These are phyloP conservation scores for Dactylellina drechsleri DNA, from an alignment of 2,329 filamentous ascomycete species.

Conservation along the genomic window DNA sequence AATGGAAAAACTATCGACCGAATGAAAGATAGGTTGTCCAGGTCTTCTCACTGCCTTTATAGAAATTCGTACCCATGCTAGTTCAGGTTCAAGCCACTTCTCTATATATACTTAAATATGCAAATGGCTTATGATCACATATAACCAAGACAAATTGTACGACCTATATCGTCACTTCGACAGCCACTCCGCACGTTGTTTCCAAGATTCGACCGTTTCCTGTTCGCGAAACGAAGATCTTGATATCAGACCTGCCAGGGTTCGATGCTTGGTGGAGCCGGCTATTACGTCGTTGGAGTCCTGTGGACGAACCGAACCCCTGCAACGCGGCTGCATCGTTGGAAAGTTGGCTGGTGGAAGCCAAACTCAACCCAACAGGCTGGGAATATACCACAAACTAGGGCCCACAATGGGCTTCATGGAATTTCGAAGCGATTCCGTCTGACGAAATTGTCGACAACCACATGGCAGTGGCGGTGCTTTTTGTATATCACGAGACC, in stretches of 20 bases:
- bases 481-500: too few species aligned
- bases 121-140: neutral
- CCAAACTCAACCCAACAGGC: neutral
- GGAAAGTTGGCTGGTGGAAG: conserved; percentile 18
- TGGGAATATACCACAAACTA: too few species aligned
- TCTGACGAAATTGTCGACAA: too few species aligned
- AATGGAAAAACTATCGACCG: too few species aligned
- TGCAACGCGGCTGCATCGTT: conserved; percentile 12
- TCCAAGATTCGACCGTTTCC: conserved; percentile 27
- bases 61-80: too few species aligned
- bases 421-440: too few species aligned
- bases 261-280: conserved; percentile 11
- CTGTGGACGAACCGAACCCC: conserved; percentile 14
- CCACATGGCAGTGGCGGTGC: too few species aligned
- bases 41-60: too few species aligned
- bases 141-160: too few species aligned
- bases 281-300: conserved; percentile 40
- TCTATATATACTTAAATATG: conserved; percentile 2
- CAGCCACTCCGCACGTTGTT: neutral
- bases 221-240: conserved; percentile 33
- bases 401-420: too few species aligned
- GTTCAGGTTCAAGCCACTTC: neutral
- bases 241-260: conserved; percentile 26
- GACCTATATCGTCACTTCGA: conserved; percentile 31
- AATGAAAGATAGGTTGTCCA: too few species aligned